Percentiles rank a stretch among this genome's conserved stretches.
Evolutionary conservation across 352 stramenopile genomes (phyloP).

Genomic region (Sclerospora graminicola): DNA sequence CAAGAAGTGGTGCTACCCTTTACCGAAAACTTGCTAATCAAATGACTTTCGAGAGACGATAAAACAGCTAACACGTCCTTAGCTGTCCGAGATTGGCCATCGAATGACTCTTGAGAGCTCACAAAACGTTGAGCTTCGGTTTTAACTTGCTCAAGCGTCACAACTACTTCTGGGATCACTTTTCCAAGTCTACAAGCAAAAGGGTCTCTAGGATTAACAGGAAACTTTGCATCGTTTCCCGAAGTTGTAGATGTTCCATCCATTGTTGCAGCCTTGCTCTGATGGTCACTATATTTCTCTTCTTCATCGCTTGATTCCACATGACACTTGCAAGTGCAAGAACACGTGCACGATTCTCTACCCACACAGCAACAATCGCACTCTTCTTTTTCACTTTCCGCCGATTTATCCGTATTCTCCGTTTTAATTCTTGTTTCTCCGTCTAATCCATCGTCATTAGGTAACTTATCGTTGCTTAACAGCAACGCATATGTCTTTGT

Average conservation of each 20-base stretch:
- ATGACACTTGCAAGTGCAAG: slow-evolving; percentile 61
- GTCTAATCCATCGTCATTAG: slow-evolving; percentile 15
- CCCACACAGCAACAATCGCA: slow-evolving; percentile 70
- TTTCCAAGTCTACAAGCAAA: too few species aligned
- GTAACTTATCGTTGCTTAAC: slow-evolving; percentile 58
- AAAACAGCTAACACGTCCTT: slow-evolving; percentile 29
- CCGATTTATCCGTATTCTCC: slow-evolving; percentile 6
- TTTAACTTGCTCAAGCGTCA: slow-evolving; percentile 21
- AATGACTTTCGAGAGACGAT: slow-evolving; percentile 27
- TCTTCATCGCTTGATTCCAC: slow-evolving; percentile 52
- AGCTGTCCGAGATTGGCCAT: slow-evolving; percentile 9
- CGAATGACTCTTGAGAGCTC: slow-evolving; percentile 3
- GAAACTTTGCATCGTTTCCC: slow-evolving; percentile 3
- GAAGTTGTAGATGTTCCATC: too few species aligned
- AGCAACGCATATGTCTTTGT: slow-evolving; percentile 76
- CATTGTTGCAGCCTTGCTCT: not conserved
- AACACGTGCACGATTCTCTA: slow-evolving; percentile 42
- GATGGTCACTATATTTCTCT: slow-evolving; percentile 3
- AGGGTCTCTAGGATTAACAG: slow-evolving; percentile 13
- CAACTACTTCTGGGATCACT: too few species aligned
- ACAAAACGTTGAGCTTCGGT: slow-evolving; percentile 23
- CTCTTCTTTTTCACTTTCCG: slow-evolving; percentile 50
- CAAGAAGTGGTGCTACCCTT: slow-evolving; percentile 6
- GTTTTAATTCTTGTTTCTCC: not conserved
- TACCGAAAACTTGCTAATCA: slow-evolving; percentile 11